Evolutionary conservation across 805 yeast genomes (phyloP).

Genomic region (Komagataella populi): DNA sequence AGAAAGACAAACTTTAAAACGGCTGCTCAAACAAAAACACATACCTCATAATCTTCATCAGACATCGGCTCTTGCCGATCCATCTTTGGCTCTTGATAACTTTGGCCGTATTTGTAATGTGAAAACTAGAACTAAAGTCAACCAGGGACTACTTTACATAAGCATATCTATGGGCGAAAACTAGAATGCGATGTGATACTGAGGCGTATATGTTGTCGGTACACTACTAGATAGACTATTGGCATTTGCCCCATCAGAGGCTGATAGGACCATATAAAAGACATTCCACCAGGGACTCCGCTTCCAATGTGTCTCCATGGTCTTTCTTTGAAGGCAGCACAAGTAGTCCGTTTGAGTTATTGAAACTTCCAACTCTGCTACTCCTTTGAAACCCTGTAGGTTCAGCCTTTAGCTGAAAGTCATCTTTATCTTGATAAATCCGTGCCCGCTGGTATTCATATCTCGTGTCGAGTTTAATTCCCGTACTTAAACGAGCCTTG

Average conservation of each 20-base stretch:
- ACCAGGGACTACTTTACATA: not conserved
- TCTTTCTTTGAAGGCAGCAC: constrained; percentile 23
- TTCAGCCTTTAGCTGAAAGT: constrained; percentile 19
- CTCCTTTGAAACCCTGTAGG: constrained; percentile 40
- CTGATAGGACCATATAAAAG: not conserved
- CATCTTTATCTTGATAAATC: constrained; percentile 12
- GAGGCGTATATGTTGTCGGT: not conserved
- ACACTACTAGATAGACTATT: not conserved
- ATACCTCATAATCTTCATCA: constrained; percentile 6
- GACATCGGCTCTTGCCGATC: constrained; percentile 7
- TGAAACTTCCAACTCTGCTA: constrained; percentile 31
- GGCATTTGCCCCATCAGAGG: not conserved
- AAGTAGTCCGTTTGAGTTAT: constrained; percentile 30
- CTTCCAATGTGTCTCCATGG: not conserved
- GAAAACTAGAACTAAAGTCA: not conserved
- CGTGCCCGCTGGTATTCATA: constrained; percentile 38
- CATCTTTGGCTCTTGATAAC: constrained; percentile 4
- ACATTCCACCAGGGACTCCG: constrained; percentile 2
- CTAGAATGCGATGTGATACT: not conserved
- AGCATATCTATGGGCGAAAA: not conserved
- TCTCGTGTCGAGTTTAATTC: constrained; percentile 27
- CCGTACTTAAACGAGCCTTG: constrained; percentile 18
- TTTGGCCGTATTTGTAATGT: not conserved
- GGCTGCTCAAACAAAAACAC: not conserved
- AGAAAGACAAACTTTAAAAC: not conserved